Evolutionary conservation across 73 alveolate genomes (phyloP).

Genomic region (Paramecium pentaurelia): DNA sequence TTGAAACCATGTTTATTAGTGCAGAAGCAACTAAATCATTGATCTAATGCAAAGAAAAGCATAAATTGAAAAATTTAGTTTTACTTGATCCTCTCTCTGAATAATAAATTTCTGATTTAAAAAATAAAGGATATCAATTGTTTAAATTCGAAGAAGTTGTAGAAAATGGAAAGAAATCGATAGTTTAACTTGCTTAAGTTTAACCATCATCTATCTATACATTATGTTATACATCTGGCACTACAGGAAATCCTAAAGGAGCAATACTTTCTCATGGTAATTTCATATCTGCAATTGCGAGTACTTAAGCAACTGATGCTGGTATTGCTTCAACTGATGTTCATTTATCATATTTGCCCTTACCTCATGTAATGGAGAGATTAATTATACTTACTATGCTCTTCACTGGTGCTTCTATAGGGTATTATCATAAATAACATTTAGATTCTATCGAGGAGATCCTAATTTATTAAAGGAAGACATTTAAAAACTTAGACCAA

Average conservation of each 20-base stretch:
- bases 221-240: slow-evolving; percentile 96
- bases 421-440: background rate
- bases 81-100: slow-evolving; percentile 17
- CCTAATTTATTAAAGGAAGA: slow-evolving; percentile 81
- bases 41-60: background rate
- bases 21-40: slow-evolving; percentile 33
- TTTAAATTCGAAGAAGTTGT: background rate
- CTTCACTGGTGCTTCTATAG: slow-evolving; percentile 75
- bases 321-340: slow-evolving; percentile 75
- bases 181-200: background rate
- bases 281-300: slow-evolving; percentile 63
- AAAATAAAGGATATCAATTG: slow-evolving; percentile 16
- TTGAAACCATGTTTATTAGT: slow-evolving; percentile 42
- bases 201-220: slow-evolving; percentile 71
- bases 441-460: slow-evolving; percentile 83
- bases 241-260: slow-evolving; percentile 98
- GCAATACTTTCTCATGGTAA: slow-evolving; percentile 86
- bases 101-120: background rate
- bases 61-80: slow-evolving; percentile 39
- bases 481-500: slow-evolving; percentile 73
- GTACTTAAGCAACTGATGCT: slow-evolving; percentile 62
- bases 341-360: slow-evolving; percentile 88
- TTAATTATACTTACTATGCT: slow-evolving; percentile 66
- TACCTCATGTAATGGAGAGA: slow-evolving; percentile 95
- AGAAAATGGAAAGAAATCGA: slow-evolving; percentile 20